phyloP scores from a whole-genome alignment of 148 eudicot genomes.

The Nepenthes gracilis region DNA sequence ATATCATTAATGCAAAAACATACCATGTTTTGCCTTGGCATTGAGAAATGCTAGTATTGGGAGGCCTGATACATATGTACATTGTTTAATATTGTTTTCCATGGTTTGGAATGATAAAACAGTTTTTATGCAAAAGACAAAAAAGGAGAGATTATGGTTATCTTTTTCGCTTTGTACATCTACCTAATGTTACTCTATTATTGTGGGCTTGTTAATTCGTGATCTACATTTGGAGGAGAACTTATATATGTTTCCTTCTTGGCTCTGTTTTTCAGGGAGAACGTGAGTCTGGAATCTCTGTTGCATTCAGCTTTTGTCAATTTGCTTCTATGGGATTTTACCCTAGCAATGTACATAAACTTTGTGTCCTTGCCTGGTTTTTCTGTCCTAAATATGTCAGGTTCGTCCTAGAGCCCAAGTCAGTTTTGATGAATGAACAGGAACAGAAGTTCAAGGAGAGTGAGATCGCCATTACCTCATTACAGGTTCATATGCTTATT shows the following conservation, averaged over 20 bases:
- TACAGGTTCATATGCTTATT: slow-evolving; percentile 41
- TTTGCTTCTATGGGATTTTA: neutral
- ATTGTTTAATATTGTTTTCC: neutral
- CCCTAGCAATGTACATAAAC: neutral
- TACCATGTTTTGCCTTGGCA: too few species aligned
- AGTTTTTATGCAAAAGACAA: too few species aligned
- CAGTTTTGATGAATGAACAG: slow-evolving; percentile 71
- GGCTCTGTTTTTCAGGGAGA: slow-evolving; percentile 60
- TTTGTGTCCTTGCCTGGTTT: neutral
- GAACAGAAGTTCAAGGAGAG: slow-evolving; percentile 76
- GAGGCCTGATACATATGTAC: too few species aligned
- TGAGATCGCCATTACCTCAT: slow-evolving; percentile 72
- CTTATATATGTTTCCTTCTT: slow-evolving; percentile 8
- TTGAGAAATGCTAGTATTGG: too few species aligned
- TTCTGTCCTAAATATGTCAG: slow-evolving; percentile 20
- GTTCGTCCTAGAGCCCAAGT: slow-evolving; percentile 86
- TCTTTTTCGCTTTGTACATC: neutral
- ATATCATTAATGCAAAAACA: too few species aligned
- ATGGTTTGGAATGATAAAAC: neutral
- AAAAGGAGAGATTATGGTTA: neutral
- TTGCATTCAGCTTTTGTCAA: slow-evolving; percentile 9
- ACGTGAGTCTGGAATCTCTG: slow-evolving; percentile 52
- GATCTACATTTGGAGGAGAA: neutral
- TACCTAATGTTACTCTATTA: neutral
- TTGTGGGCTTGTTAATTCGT: neutral